Conservation (phyloP, 228 moss, liverwort and hornwort species). For the Sphagnum fallax region DNA sequence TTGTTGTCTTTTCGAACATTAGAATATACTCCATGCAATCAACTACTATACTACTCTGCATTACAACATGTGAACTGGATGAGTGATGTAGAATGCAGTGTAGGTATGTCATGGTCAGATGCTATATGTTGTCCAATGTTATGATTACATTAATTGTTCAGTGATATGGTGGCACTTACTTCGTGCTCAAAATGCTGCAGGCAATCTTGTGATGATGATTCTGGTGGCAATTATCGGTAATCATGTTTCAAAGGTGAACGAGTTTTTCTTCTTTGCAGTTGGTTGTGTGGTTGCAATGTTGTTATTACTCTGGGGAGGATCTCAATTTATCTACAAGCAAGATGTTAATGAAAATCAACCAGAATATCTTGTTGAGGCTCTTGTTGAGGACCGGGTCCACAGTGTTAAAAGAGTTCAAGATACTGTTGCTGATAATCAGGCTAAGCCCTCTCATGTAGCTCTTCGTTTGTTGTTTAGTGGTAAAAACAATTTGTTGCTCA, state of each 20-base stretch:
- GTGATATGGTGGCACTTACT: background rate
- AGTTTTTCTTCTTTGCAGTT: constrained; percentile 72
- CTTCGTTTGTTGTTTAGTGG: too few species aligned
- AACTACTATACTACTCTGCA: background rate
- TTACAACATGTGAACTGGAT: background rate
- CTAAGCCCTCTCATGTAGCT: too few species aligned
- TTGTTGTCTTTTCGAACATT: too few species aligned
- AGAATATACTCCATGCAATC: background rate
- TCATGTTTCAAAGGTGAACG: constrained; percentile 56
- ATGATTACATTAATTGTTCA: background rate
- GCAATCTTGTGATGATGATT: constrained; percentile 80
- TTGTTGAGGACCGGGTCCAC: too few species aligned
- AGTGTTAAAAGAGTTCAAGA: too few species aligned
- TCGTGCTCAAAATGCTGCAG: constrained; percentile 25
- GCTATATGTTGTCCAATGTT: background rate
- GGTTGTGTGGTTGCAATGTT: constrained; percentile 65
- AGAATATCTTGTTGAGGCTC: too few species aligned
- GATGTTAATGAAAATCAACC: background rate
- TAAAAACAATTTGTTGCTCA: too few species aligned
- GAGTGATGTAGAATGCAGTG: background rate
- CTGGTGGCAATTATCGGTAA: constrained; percentile 77
- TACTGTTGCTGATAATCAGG: too few species aligned
- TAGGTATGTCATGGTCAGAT: background rate
- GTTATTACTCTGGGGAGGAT: constrained; percentile 62
- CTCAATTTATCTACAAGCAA: constrained; percentile 57